Evolutionary conservation across 2,329 filamentous ascomycete species (phyloP).

Genomic region (Chrysosporium keratinophilum): DNA sequence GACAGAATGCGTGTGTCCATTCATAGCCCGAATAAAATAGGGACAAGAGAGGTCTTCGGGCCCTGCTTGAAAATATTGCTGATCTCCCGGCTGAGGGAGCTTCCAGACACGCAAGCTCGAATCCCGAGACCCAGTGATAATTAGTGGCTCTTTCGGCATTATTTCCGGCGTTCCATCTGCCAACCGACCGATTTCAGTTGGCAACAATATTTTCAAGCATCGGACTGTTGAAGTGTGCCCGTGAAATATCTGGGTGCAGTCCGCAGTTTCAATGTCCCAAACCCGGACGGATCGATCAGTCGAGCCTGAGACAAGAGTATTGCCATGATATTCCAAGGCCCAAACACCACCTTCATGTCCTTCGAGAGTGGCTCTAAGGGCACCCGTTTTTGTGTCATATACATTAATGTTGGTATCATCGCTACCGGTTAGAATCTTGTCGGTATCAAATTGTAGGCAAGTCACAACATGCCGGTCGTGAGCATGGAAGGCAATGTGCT

Average conservation of each 20-base stretch:
- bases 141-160: constrained; percentile 88
- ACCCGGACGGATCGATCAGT: constrained; percentile 98
- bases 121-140: constrained; percentile 94
- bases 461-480: constrained; percentile 95
- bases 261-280: constrained; percentile 91
- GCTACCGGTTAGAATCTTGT: constrained; percentile 95
- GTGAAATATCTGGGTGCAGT: constrained; percentile 91
- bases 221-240: constrained; percentile 96
- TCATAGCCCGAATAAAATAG: constrained; percentile 81
- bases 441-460: constrained; percentile 91
- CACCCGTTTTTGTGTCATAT: constrained; percentile 92
- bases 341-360: constrained; percentile 96
- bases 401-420: constrained; percentile 97
- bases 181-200: constrained; percentile 62
- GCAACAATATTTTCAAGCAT: constrained; percentile 88
- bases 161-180: constrained; percentile 65
- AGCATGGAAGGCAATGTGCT: constrained; percentile 90
- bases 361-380: constrained; percentile 68
- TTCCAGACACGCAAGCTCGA: constrained; percentile 92
- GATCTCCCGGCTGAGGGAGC: constrained; percentile 68
- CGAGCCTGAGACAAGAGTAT: constrained; percentile 87
- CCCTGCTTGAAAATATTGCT: constrained; percentile 66
- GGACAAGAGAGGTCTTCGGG: constrained; percentile 71
- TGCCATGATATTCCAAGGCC: constrained; percentile 93
- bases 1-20: constrained; percentile 84